Conservation (phyloP, 352 stramenopile species). For the Peronosclerospora sorghi region DNA sequence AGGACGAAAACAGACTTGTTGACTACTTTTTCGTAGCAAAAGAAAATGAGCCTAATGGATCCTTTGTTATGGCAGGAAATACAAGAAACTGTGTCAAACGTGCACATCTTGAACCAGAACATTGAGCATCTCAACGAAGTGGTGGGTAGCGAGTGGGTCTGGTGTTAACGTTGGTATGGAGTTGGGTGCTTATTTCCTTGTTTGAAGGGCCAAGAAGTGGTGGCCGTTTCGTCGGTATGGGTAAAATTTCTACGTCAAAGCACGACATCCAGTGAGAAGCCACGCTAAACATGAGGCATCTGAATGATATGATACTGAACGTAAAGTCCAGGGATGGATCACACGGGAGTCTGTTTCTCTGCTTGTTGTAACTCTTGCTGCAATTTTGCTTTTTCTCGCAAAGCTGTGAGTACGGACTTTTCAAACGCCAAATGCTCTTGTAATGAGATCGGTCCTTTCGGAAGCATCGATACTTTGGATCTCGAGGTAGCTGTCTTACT, state of each 20-base stretch:
- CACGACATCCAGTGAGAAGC: slow-evolving; percentile 30
- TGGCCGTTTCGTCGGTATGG: slow-evolving; percentile 63
- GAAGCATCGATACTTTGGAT: slow-evolving; percentile 20
- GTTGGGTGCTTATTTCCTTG: not conserved
- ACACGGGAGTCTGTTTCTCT: slow-evolving; percentile 7
- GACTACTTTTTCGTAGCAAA: not conserved
- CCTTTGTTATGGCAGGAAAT: slow-evolving; percentile 33
- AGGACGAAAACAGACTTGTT: not conserved
- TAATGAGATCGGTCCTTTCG: slow-evolving; percentile 35
- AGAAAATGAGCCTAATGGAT: not conserved
- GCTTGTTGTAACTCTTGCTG: slow-evolving; percentile 12
- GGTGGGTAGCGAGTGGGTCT: slow-evolving; percentile 18
- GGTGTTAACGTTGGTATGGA: too few species aligned
- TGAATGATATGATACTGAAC: too few species aligned
- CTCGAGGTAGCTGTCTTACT: slow-evolving; percentile 4
- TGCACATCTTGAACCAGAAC: slow-evolving; percentile 74
- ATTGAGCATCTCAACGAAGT: slow-evolving; percentile 76
- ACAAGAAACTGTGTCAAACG: slow-evolving; percentile 71
- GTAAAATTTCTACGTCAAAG: slow-evolving; percentile 55
- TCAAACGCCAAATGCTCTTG: slow-evolving; percentile 49
- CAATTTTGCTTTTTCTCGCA: slow-evolving; percentile 29
- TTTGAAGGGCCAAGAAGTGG: slow-evolving; percentile 54
- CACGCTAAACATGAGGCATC: too few species aligned
- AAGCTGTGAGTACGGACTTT: slow-evolving; percentile 32
- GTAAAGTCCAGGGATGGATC: too few species aligned